Base-by-base conservation (phyloP, 2,329 filamentous ascomycete species). In the Monosporascus cannonballus region DNA sequence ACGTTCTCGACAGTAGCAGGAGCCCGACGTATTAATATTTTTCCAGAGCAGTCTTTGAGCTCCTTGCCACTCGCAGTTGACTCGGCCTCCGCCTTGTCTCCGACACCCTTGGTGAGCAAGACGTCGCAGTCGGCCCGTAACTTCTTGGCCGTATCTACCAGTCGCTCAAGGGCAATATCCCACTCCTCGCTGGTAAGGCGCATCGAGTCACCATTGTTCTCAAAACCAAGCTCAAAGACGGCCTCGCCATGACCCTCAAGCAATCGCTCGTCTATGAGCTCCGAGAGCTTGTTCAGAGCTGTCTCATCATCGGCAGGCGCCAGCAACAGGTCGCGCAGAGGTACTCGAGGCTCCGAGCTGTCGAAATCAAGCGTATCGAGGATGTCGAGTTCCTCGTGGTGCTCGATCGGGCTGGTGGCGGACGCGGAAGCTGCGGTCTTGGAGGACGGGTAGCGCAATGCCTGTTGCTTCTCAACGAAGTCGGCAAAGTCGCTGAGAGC, bases 401-500 rank as follows among this genome's bases (percentile, higher is more conserved):
- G 84, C 69, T 97, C 93, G 50, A 86, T 85, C 66, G 92, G 89
- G 59, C 94, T 50, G 48, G 67, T 57, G 37, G 68, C 57, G 38
- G 61, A 17, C 60, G 58, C 64, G 52, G 59, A 49, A 3, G 64
- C 51, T 17, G 61, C 48, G 36, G 65, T 60, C 51, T 67, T 70
- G 37, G 73, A 65, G 44, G 66, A 67, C 2, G 81, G 80, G 61
- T 83, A 85, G 52, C 88, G 85, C 48, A 86, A 72, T 15, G 85
- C 85, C 71, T 97, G 94, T 69, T 97, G 92, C 69, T 91, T 88
- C 71, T 97, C 91, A 59, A 96, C 94, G 65, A 96, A 97, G 65
- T 99, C 94, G 70, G 92, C 91, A 69, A 99, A 99, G 64, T 97
- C 94, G 75, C 89, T 94, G 52, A 99, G 80, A 14, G 93, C 92